phyloP scores from a whole-genome alignment of 306 rosid species.

The Rosa persica region DNA sequence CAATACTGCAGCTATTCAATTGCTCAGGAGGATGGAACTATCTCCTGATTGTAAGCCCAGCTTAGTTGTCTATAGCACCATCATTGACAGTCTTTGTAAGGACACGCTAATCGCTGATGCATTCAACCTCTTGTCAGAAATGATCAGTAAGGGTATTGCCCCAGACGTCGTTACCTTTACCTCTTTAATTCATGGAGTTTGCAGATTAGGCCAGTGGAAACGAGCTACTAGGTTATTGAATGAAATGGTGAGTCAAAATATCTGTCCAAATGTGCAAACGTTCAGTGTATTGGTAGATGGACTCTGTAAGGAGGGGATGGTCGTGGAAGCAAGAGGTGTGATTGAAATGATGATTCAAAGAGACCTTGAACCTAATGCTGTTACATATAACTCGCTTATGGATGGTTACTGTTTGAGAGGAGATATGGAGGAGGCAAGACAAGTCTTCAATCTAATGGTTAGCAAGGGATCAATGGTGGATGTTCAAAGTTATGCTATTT shows the following conservation, averaged over 20 bases:
- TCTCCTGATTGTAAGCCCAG: conserved; percentile 4
- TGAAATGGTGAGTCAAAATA: neutral
- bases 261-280: neutral
- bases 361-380: neutral
- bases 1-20: conserved; percentile 9
- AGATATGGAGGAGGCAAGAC: neutral
- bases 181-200: neutral
- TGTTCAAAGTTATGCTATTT: neutral
- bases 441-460: neutral
- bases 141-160: conserved; percentile 14
- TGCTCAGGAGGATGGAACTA: conserved; percentile 24
- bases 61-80: conserved; percentile 21
- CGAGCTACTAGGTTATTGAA: neutral
- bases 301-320: conserved; percentile 1
- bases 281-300: neutral
- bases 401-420: conserved; percentile 10
- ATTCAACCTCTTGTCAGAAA: conserved; percentile 28
- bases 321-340: neutral
- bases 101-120: conserved; percentile 27
- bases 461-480: neutral
- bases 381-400: conserved; percentile 1
- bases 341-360: neutral
- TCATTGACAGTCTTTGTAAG: conserved; percentile 40
- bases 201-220: neutral
- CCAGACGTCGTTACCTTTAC: neutral